These are phyloP conservation scores for Papiliotrema nemorosa DNA, from an alignment of 1,284 basidiomycete genomes.

Conservation along the genomic window DNA sequence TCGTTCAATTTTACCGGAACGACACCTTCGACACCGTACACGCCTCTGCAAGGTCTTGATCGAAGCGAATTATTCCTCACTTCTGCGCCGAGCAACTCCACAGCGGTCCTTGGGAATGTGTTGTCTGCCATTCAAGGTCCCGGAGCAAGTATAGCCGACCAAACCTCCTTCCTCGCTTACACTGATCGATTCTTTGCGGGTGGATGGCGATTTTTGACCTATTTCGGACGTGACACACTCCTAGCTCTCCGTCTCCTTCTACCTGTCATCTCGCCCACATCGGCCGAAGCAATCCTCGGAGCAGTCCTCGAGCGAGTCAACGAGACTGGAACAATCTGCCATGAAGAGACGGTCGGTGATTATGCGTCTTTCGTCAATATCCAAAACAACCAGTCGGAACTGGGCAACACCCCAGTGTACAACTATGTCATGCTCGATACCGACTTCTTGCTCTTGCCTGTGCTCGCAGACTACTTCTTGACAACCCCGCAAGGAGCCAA, in stretches of 20 bases:
- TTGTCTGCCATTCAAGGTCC: slow-evolving; percentile 38
- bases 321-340: slow-evolving; percentile 49
- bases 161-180: slow-evolving; percentile 47
- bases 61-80: slow-evolving; percentile 44
- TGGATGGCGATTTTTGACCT: slow-evolving; percentile 53
- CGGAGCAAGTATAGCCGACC: slow-evolving; percentile 38
- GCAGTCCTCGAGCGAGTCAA: slow-evolving; percentile 52
- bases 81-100: slow-evolving; percentile 22
- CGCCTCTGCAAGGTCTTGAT: slow-evolving; percentile 37
- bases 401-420: slow-evolving; percentile 50
- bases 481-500: slow-evolving; percentile 43
- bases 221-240: slow-evolving; percentile 53
- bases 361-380: slow-evolving; percentile 41
- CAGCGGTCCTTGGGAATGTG: slow-evolving; percentile 29
- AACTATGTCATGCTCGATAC: slow-evolving; percentile 52
- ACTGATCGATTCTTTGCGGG: slow-evolving; percentile 51
- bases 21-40: slow-evolving; percentile 23
- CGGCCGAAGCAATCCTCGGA: slow-evolving; percentile 51
- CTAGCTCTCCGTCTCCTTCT: slow-evolving; percentile 51
- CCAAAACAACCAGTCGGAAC: slow-evolving; percentile 45
- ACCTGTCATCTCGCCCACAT: slow-evolving; percentile 49
- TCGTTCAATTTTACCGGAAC: slow-evolving; percentile 52
- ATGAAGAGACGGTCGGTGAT: slow-evolving; percentile 51
- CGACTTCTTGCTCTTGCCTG: slow-evolving; percentile 52
- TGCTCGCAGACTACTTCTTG: slow-evolving; percentile 51